Percentiles rank a stretch among this genome's conserved stretches.
Evolutionary conservation across 331 rosid species (phyloP).

Genomic region (Stylosanthes scabra): DNA sequence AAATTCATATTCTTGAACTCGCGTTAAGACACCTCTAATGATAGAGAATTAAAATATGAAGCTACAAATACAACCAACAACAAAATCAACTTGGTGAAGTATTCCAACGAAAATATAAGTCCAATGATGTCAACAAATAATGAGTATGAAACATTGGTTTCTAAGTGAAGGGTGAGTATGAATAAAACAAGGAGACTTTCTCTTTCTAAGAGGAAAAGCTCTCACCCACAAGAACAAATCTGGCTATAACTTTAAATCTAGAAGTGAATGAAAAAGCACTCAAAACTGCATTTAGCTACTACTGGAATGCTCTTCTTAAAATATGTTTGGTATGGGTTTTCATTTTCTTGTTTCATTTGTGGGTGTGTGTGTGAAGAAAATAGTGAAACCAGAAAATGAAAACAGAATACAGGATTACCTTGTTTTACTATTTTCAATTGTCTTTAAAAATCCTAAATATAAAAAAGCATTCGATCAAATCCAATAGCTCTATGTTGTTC

Average conservation of each 20-base stretch:
- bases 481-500: no score
- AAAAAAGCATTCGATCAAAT: no score
- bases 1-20: background rate
- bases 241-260: background rate
- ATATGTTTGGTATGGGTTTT: background rate
- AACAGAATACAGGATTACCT: no score
- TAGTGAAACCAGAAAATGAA: no score
- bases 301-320: constrained; percentile 11
- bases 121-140: constrained; percentile 8
- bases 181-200: constrained; percentile 15
- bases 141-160: background rate
- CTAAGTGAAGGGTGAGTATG: background rate
- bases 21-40: constrained; percentile 1
- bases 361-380: no score
- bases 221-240: background rate
- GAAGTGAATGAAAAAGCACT: background rate
- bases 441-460: no score
- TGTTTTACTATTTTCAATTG: no score
- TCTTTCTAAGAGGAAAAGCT: background rate
- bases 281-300: constrained; percentile 3
- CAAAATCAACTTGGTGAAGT: constrained; percentile 20
- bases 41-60: constrained; percentile 16
- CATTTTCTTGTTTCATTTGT: background rate
- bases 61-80: constrained; percentile 23
- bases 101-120: constrained; percentile 17